Evolutionary conservation across 2,329 filamentous ascomycete species (phyloP).

Genomic region (Lecanosticta acicola): DNA sequence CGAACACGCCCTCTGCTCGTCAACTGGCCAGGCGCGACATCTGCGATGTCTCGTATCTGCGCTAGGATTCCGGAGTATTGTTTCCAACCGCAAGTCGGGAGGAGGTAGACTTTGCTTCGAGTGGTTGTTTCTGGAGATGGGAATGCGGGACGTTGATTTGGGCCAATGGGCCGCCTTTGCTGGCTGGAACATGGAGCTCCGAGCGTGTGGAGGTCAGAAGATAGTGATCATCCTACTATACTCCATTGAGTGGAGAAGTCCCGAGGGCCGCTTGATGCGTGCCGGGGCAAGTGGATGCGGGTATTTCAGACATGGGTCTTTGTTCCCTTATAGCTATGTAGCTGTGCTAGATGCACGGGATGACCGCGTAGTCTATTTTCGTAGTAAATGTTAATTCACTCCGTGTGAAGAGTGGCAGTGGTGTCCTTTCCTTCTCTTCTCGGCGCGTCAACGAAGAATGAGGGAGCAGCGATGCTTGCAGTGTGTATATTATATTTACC

Average conservation of each 20-base stretch:
- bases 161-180: conserved; percentile 21
- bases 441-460: too few relatives aligned
- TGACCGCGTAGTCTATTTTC: conserved; percentile 9
- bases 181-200: conserved; percentile 14
- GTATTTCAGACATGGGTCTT: conserved; percentile 2
- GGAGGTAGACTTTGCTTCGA: conserved; percentile 33
- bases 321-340: too few relatives aligned
- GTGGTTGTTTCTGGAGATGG: conserved; percentile 15
- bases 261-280: conserved; percentile 9
- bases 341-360: conserved; percentile 1
- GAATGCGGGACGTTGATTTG: conserved; percentile 4
- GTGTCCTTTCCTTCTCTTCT: too few relatives aligned
- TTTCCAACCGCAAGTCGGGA: conserved; percentile 32
- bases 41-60: conserved; percentile 13
- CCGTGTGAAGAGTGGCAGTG: conserved; percentile 6
- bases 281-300: conserved; percentile 17
- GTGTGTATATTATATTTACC: too few relatives aligned
- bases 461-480: too few relatives aligned
- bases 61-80: conserved; percentile 22
- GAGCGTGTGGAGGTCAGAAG: conserved; percentile 15
- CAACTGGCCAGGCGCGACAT: conserved; percentile 11
- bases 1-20: background rate
- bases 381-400: conserved; percentile 14
- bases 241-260: conserved; percentile 11
- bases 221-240: conserved; percentile 29